Evolutionary conservation across 257 asterid genomes (phyloP).

Genomic region (Salvia miltiorrhiza): DNA sequence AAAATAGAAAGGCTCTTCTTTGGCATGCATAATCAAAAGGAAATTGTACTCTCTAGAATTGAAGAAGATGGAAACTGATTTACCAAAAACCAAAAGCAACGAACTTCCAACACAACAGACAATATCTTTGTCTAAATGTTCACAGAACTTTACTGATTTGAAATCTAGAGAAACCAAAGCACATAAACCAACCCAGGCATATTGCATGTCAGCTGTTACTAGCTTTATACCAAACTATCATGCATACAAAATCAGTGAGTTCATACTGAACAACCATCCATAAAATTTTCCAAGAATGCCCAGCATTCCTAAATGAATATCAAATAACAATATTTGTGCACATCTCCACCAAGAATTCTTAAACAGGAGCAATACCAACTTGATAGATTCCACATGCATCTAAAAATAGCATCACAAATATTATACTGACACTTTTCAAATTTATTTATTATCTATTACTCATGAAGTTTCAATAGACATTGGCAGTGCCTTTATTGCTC

Average conservation of each 20-base stretch:
- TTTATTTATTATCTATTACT: not conserved
- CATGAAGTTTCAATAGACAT: not conserved
- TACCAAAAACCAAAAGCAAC: slow-evolving; percentile 4
- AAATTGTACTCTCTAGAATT: not conserved
- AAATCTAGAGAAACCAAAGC: not conserved
- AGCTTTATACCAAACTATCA: not conserved
- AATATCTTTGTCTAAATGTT: not conserved
- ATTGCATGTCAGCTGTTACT: not conserved
- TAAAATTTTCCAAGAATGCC: not conserved
- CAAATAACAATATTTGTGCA: not conserved
- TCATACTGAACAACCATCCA: not conserved
- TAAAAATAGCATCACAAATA: not conserved
- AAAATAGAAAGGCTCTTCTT: not conserved
- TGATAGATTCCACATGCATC: not conserved
- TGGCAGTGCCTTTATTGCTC: not conserved
- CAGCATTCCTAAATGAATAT: not conserved
- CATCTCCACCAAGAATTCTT: not conserved
- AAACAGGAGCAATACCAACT: slow-evolving; percentile 5
- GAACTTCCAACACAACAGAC: not conserved
- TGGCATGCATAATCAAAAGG: not conserved
- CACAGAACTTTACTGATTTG: not conserved
- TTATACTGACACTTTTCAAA: not conserved
- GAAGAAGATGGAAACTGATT: not conserved
- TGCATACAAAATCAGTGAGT: not conserved
- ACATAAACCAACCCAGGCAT: not conserved